phyloP scores from a whole-genome alignment of 805 yeast genomes.

The Wickerhamiella sergipiensis region DNA sequence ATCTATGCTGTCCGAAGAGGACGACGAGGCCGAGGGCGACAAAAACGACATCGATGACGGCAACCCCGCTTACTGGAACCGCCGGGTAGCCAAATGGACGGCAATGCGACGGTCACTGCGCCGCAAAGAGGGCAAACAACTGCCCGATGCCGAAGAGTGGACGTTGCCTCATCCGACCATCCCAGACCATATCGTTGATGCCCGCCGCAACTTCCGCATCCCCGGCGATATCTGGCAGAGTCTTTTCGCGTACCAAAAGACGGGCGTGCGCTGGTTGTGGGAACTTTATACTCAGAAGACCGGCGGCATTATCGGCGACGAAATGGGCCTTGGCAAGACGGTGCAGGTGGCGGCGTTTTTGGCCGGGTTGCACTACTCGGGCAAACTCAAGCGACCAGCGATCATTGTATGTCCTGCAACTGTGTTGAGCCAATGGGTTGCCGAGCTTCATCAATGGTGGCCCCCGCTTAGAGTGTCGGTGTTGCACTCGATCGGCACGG shows the following conservation, averaged over 20 bases:
- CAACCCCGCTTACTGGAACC: conserved; percentile 48
- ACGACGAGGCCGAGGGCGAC: conserved; percentile 13
- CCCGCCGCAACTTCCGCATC: conserved; percentile 38
- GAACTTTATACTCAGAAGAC: conserved; percentile 78
- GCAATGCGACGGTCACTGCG: conserved; percentile 36
- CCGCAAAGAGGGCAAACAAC: conserved; percentile 9
- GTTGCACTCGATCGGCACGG: conserved; percentile 84
- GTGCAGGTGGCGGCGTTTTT: conserved; percentile 82
- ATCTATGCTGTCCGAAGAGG: conserved; percentile 8
- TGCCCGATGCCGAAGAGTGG: conserved; percentile 38
- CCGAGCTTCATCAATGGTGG: conserved; percentile 96
- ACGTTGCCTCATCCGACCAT: conserved; percentile 59
- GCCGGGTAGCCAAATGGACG: conserved; percentile 49
- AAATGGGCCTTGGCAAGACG: conserved; percentile 96
- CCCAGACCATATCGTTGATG: conserved; percentile 63
- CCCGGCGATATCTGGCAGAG: conserved; percentile 88
- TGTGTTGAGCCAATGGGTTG: conserved; percentile 93
- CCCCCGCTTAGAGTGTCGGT: conserved; percentile 81
- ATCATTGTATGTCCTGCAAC: conserved; percentile 93
- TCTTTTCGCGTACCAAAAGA: conserved; percentile 83
- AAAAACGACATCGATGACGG: conserved; percentile 60
- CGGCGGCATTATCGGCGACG: conserved; percentile 96
- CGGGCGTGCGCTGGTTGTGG: conserved; percentile 96
- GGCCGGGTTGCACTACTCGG: conserved; percentile 81
- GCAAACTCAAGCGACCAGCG: conserved; percentile 55